Base-by-base conservation (phyloP, 257 asterid species). In the Scutellaria baicalensis region DNA sequence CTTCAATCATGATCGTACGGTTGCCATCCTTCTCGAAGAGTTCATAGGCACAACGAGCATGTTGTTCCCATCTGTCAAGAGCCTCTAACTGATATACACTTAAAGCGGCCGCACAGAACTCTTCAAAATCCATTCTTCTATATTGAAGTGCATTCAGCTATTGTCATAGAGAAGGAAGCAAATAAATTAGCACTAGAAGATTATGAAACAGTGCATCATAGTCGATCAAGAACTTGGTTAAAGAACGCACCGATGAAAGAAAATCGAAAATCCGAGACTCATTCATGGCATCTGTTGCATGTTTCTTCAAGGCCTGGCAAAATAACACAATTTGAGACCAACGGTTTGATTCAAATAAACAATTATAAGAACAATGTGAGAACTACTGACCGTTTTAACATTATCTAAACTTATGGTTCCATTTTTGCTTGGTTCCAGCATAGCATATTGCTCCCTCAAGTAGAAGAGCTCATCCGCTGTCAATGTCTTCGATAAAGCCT, bases 91-190 rank as follows among this genome's bases (percentile, higher is more conserved):
- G 97, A 80, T 90, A 81, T 3, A 93, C 95, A 50, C 97, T 93
- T 64, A 73, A 74, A 35, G 90, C 84, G 40, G 98, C 96, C 2
- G 98, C 93, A 57, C 97, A 93, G 81, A 93, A 90, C 74, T 93
- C 98, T 79, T 90, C 98, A 27, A 90, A 93, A 79, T 93, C 92
- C 98, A 93, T 93, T 75, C 96, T 88, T 84, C 98, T 79, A 71
- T 93, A 93, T 62, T 93, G 96, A 59, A 93, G 97, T 18, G 92
- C 96, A 77, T 83, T 90, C 55, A 93, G 90, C 98, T 93, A 79
- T 63, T 65, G 20, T 10, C 6, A 61, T n/a, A 71, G 20, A 69
- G 40, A 73, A 66, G 17, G 39, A 9, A n/a, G n/a, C n/a, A n/a
- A 64, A 9, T 6, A 44, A 9, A 27, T 71, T 42, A 77, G 69